phyloP scores from a whole-genome alignment of 169 alveolate species.

The Plasmodium billcollinsi region DNA sequence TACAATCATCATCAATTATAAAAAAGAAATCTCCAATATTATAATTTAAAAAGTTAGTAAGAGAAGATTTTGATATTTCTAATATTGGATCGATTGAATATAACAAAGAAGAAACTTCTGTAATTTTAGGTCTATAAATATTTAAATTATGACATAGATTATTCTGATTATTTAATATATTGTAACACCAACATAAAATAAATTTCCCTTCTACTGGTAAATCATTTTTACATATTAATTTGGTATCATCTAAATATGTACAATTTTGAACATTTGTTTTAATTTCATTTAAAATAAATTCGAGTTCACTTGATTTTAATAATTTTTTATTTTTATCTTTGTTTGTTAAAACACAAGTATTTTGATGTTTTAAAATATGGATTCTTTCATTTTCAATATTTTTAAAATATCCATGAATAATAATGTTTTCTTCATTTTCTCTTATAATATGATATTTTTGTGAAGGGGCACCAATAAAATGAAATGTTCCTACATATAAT shows the following conservation, averaged over 20 bases:
- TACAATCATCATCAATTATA: constrained; percentile 51
- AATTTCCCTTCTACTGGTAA: neutral
- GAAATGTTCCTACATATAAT: constrained; percentile 54
- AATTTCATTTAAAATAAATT: constrained; percentile 12
- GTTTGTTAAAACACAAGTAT: constrained; percentile 8
- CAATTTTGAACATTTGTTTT: constrained; percentile 13
- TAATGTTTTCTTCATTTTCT: constrained; percentile 14
- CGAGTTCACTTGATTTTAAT: neutral
- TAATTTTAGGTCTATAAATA: constrained; percentile 9
- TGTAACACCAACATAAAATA: constrained; percentile 66
- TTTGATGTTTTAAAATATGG: constrained; percentile 16
- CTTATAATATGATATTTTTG: constrained; percentile 18
- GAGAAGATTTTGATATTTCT: constrained; percentile 44
- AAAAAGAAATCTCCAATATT: constrained; percentile 18
- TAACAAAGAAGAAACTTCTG: constrained; percentile 23
- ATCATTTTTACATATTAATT: constrained; percentile 30
- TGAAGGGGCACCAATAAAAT: constrained; percentile 29
- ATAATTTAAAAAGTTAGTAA: constrained; percentile 36
- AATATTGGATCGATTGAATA: constrained; percentile 30
- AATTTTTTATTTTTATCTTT: constrained; percentile 2
- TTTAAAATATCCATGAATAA: constrained; percentile 58
- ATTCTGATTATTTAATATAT: neutral
- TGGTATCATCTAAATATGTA: constrained; percentile 20
- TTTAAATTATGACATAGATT: constrained; percentile 15
- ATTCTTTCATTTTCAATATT: constrained; percentile 23